A percentile compares a stretch with the other conserved stretches of the same genome.
phyloP scores from a whole-genome alignment of 2,329 filamentous ascomycete genomes.

The Celoporthe dispersa region DNA sequence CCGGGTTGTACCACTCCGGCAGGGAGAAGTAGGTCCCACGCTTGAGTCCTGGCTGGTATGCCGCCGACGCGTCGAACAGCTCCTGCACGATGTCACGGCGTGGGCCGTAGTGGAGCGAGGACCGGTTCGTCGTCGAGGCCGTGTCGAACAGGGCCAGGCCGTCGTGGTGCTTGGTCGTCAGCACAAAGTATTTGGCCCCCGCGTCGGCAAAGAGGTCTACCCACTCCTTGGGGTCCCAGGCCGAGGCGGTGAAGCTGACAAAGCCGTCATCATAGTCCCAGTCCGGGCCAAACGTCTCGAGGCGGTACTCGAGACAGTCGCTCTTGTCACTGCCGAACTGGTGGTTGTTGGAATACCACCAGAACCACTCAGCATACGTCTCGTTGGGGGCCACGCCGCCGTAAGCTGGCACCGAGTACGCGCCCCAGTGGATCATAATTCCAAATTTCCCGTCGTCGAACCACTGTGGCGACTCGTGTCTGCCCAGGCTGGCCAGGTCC shows the following conservation, averaged over 20 bases:
- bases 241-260: conserved; percentile 54
- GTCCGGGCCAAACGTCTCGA: conserved; percentile 54
- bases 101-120: conserved; percentile 47
- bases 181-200: conserved; percentile 55
- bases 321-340: conserved; percentile 45
- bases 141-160: conserved; percentile 52
- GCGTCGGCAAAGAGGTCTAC: conserved; percentile 57
- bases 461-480: conserved; percentile 37
- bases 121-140: conserved; percentile 44
- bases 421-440: conserved; percentile 30
- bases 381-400: conserved; percentile 28
- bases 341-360: conserved; percentile 54
- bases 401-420: conserved; percentile 28
- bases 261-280: conserved; percentile 62
- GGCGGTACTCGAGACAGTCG: conserved; percentile 52
- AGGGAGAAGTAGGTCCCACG: conserved; percentile 54
- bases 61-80: conserved; percentile 47
- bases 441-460: conserved; percentile 29
- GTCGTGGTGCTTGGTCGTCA: conserved; percentile 53
- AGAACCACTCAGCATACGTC: conserved; percentile 38
- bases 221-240: conserved; percentile 57
- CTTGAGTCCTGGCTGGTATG: conserved; percentile 46
- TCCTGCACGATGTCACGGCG: conserved; percentile 46
- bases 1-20: conserved; percentile 55
- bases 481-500: conserved; percentile 41